Percentiles rank a stretch among this genome's conserved stretches.
These are phyloP conservation scores for Coemansia sp. DNA, from an alignment of 192 early-diverging fungal genomes.

Conservation along the genomic window DNA sequence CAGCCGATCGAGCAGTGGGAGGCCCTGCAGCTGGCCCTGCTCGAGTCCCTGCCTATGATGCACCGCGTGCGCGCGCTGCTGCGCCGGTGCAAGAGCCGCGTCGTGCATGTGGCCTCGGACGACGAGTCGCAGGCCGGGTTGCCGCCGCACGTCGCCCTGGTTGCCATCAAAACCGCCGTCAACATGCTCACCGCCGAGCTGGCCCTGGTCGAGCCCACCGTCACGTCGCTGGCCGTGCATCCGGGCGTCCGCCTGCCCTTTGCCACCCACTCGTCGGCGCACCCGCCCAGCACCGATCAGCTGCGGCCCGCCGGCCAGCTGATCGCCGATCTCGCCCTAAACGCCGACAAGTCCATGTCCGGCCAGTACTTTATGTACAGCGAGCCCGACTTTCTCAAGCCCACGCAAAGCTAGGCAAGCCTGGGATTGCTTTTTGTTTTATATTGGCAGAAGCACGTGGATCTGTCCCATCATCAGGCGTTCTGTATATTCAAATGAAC, in stretches of 20 bases:
- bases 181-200: constrained; percentile 34
- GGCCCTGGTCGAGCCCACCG: constrained; percentile 21
- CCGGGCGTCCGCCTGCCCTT: constrained; percentile 7
- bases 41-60: constrained; percentile 13
- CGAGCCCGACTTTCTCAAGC: constrained; percentile 22
- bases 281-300: not conserved
- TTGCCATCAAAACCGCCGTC: constrained; percentile 37
- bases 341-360: constrained; percentile 17
- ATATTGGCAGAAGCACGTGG: not conserved
- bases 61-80: constrained; percentile 13
- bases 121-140: constrained; percentile 7
- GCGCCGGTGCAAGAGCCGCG: constrained; percentile 4
- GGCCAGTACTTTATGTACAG: constrained; percentile 36
- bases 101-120: constrained; percentile 24
- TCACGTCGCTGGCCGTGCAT: constrained; percentile 29
- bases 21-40: constrained; percentile 12
- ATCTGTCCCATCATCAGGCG: too few species aligned
- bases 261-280: not conserved
- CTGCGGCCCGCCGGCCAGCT: constrained; percentile 26
- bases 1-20: constrained; percentile 25
- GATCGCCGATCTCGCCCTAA: constrained; percentile 25
- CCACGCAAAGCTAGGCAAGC: not conserved
- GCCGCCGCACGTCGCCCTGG: constrained; percentile 16
- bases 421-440: not conserved
- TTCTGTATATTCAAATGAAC: too few species aligned